A percentile compares a stretch with the other conserved stretches of the same genome.
These are phyloP conservation scores for Pythium oligandrum DNA, from an alignment of 352 stramenopile species.

Conservation along the genomic window DNA sequence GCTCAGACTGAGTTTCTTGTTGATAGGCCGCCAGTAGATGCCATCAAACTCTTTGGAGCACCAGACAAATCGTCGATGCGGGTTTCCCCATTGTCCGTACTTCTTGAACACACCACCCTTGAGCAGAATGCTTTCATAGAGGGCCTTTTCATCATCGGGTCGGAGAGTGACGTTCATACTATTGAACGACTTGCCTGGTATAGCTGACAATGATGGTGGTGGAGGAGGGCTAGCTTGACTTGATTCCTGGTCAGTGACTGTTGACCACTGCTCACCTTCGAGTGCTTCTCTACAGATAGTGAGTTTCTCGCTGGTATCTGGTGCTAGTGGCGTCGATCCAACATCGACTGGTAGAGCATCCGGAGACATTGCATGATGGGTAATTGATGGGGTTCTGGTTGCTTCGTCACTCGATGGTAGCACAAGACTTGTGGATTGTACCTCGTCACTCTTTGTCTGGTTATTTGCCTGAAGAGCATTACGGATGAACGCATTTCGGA, in stretches of 20 bases:
- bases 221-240: too few relatives aligned
- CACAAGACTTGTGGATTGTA: neutral
- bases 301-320: neutral
- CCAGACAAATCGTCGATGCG: conserved; percentile 71
- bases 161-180: conserved; percentile 9
- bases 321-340: too few relatives aligned
- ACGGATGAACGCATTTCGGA: conserved; percentile 40
- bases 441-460: neutral
- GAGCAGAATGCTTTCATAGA: conserved; percentile 56
- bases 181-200: too few relatives aligned
- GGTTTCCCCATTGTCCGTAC: conserved; percentile 69
- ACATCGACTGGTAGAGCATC: too few relatives aligned
- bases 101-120: conserved; percentile 75
- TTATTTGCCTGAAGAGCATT: conserved; percentile 10
- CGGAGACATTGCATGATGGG: too few relatives aligned
- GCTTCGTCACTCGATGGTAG: neutral
- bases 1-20: conserved; percentile 54
- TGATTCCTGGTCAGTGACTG: too few relatives aligned
- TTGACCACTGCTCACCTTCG: neutral
- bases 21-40: conserved; percentile 63
- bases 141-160: conserved; percentile 33
- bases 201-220: too few relatives aligned
- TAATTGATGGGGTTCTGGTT: too few relatives aligned
- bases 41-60: conserved; percentile 59
- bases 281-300: neutral